Evolutionary conservation across 1,284 basidiomycete species (phyloP).

Genomic region (Hypsizygus ulmarius): DNA sequence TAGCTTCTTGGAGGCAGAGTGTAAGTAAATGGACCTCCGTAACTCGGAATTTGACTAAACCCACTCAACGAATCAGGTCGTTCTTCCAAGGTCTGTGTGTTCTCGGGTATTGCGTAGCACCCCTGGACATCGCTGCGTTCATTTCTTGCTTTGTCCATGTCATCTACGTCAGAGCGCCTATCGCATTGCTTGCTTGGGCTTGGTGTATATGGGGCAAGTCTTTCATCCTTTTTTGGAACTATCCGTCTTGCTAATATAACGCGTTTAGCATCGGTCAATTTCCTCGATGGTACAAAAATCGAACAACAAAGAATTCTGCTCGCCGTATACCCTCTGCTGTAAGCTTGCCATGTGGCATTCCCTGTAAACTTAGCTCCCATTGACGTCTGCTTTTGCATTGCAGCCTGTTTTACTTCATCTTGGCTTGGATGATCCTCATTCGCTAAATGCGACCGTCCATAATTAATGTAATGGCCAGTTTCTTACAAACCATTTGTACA

Average conservation of each 20-base stretch:
- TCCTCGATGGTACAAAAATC: constrained; percentile 90
- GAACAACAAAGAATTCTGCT: constrained; percentile 84
- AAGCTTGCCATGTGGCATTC: constrained; percentile 28
- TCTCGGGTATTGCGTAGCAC: constrained; percentile 89
- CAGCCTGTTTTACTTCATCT: constrained; percentile 80
- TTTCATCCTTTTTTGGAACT: constrained; percentile 1
- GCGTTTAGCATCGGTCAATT: constrained; percentile 81
- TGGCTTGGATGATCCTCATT: constrained; percentile 95
- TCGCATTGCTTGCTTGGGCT: constrained; percentile 82
- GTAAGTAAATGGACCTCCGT: constrained; percentile 45
- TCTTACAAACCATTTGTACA: neutral
- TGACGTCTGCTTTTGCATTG: constrained; percentile 58
- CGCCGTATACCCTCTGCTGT: constrained; percentile 92
- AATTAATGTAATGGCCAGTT: constrained; percentile 1
- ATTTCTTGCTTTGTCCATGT: constrained; percentile 82
- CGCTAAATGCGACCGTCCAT: constrained; percentile 43
- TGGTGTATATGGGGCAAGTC: constrained; percentile 93
- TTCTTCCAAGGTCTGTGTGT: constrained; percentile 96
- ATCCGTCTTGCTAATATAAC: constrained; percentile 6
- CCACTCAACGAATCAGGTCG: constrained; percentile 53
- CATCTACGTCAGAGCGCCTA: constrained; percentile 82
- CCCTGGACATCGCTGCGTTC: constrained; percentile 84
- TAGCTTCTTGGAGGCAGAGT: constrained; percentile 92
- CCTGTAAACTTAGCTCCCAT: constrained; percentile 2
- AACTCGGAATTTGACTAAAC: neutral